phyloP scores from a whole-genome alignment of 163 green algal species.

The Chlamydomonas reinhardtii region DNA sequence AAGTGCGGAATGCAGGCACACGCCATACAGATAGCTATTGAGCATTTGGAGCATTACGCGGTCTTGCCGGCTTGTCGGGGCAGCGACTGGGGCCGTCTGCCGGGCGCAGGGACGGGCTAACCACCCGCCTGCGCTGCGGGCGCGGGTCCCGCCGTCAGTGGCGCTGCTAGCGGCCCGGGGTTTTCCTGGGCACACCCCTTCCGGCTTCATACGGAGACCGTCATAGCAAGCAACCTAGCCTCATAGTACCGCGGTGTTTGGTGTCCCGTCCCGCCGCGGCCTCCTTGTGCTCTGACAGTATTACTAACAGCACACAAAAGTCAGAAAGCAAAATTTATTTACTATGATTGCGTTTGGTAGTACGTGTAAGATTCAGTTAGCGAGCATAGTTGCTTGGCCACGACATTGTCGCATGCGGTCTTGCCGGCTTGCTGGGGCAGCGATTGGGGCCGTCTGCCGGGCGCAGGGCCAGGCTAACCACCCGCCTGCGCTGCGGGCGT shows the following conservation, averaged over 20 bases:
- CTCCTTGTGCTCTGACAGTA: constrained; percentile 56
- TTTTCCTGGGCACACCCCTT: constrained; percentile 51
- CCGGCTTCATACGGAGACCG: constrained; percentile 4
- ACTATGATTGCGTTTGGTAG: too few relatives aligned
- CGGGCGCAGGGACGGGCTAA: background rate
- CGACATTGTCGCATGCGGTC: background rate
- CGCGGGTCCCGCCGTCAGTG: constrained; percentile 5
- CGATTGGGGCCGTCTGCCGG: background rate
- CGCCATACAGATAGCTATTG: too few relatives aligned
- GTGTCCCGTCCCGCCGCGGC: constrained; percentile 41
- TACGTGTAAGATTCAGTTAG: too few relatives aligned
- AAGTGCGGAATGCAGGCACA: too few relatives aligned
- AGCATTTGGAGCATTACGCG: background rate
- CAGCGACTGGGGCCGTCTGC: constrained; percentile 3
- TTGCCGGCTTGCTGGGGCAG: constrained; percentile 18
- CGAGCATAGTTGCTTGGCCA: too few relatives aligned
- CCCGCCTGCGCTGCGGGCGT: background rate
- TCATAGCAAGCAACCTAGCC: constrained; percentile 18
- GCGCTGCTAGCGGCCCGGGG: constrained; percentile 53
- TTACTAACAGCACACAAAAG: background rate
- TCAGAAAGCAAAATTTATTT: too few relatives aligned
- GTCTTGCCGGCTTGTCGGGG: constrained; percentile 4
- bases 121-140: background rate
- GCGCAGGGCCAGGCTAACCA: too few relatives aligned
- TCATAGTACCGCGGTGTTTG: constrained; percentile 62